Base-by-base conservation (phyloP, 176 grass and related monocot genomes). In the Juncus inflexus region DNA sequence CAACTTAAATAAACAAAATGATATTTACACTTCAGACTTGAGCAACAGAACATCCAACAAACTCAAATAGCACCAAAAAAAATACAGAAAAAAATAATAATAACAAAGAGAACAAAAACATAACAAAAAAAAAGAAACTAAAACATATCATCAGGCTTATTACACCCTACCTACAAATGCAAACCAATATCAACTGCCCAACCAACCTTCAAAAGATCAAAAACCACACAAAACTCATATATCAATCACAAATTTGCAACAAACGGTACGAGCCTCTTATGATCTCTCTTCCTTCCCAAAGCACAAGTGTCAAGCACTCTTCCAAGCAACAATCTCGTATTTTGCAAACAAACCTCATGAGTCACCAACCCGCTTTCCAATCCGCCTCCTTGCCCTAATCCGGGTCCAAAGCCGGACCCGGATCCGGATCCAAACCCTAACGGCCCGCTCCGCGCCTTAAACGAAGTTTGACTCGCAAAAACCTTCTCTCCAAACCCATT, bases 241-340 rank as follows among this genome's bases (percentile, higher is more conserved):
- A 74, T 60, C 56, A 35, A 74, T 70, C 56, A 70, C 67, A 70
- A 64, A 66, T 83, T 91, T 14, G 79, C 79, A 62, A 91, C 91
- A 66, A 96, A 96, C 2, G 91, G 87, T 52, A 96, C 87, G 56
- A 96, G 80, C 38, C 91, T 84, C 60, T 90, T 96, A 68, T 90
- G 78, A 42, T 96, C 91, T 83, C 91, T 87, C 79, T 96, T 96
- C 15, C 79, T 89, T 10, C 91, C 91, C 47, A 96, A 81, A 13
- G 91, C 87, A 40, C 91, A 96, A 58, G 79, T 91, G 58, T 91
- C 91, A 15, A 96, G 87, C 37, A 96, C 91, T 55, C 91, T 87
- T 6, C 84, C 87, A 61, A 96, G 94, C 28, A 91, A 66, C 66
- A 97, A 70, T 14, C 88, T 79, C 6, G 85, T 91, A 74, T 89